Conservation (phyloP, 1,284 basidiomycete genomes). For the Mycosarcoma mackinlayi region DNA sequence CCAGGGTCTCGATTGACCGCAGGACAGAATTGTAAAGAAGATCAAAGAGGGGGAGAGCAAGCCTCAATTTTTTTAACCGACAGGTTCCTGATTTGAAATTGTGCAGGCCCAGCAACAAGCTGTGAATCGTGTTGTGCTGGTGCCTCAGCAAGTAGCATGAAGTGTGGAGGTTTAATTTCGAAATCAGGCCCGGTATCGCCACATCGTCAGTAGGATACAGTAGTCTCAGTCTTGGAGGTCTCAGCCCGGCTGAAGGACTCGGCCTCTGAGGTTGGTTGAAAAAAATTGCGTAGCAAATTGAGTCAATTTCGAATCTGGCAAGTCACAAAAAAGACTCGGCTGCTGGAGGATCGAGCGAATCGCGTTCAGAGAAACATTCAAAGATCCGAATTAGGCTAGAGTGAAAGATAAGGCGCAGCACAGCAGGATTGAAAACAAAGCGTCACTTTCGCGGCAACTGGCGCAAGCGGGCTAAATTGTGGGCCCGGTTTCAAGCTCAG, state of each 20-base stretch:
- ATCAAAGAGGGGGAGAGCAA: too few species aligned
- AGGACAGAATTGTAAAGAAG: too few species aligned
- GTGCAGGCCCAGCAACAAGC: too few species aligned
- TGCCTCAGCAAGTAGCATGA: too few species aligned
- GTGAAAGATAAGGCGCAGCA: not conserved
- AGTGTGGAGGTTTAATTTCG: constrained; percentile 12
- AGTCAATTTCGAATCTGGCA: constrained; percentile 24
- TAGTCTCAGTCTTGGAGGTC: not conserved
- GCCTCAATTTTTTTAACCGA: too few species aligned
- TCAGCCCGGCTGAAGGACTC: constrained; percentile 6
- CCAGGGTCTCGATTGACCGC: too few species aligned
- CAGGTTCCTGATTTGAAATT: too few species aligned
- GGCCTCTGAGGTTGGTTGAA: not conserved
- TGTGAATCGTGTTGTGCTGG: not conserved
- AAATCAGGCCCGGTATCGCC: constrained; percentile 8
- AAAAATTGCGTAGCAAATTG: constrained; percentile 7
- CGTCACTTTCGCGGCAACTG: not conserved
- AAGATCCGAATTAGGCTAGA: constrained; percentile 6
- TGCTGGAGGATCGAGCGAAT: too few species aligned
- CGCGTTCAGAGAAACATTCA: too few species aligned
- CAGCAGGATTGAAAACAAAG: constrained; percentile 3
- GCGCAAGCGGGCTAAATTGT: constrained; percentile 2
- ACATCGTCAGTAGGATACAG: not conserved
- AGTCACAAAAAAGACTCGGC: constrained; percentile 3
- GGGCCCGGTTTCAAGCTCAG: constrained; percentile 9